Evolutionary conservation across 192 early-diverging fungal species (phyloP).

Genomic region (Chytriomyces confervae): DNA sequence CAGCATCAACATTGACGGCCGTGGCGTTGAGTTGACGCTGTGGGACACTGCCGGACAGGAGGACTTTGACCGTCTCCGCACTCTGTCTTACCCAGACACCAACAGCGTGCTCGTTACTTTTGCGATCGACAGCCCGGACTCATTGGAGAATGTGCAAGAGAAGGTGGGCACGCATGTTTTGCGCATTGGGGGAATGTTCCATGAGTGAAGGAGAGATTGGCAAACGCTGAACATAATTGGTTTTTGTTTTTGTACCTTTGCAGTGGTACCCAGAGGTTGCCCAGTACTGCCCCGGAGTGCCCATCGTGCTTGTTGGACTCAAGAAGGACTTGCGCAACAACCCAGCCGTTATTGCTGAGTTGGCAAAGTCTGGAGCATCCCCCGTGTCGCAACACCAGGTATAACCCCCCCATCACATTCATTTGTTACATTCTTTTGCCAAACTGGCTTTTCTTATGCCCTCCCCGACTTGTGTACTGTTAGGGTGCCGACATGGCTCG

Average conservation of each 20-base stretch:
- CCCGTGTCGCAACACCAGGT: conserved; percentile 43
- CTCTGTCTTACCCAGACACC: conserved; percentile 88
- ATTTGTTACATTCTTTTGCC: too few relatives aligned
- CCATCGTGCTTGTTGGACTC: conserved; percentile 71
- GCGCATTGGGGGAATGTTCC: background rate
- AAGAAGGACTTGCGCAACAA: conserved; percentile 50
- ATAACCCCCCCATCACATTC: background rate
- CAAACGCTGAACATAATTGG: background rate
- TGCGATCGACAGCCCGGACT: conserved; percentile 74
- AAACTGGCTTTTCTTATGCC: too few relatives aligned
- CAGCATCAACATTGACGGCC: conserved; percentile 83
- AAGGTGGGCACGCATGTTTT: conserved; percentile 55
- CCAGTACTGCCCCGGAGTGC: conserved; percentile 78
- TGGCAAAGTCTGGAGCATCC: conserved; percentile 18
- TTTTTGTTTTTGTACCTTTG: background rate
- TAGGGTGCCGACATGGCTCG: conserved; percentile 78
- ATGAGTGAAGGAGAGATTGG: background rate
- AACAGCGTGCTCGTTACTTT: conserved; percentile 92
- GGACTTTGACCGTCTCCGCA: conserved; percentile 92
- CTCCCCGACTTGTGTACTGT: conserved; percentile 36
- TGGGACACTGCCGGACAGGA: conserved; percentile 99
- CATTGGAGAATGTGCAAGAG: conserved; percentile 75
- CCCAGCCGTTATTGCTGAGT: conserved; percentile 22
- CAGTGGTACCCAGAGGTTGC: conserved; percentile 82
- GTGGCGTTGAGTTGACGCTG: conserved; percentile 82